Base-by-base conservation (phyloP, 2,329 filamentous ascomycete genomes). In the Rachicladosporium sp. region DNA sequence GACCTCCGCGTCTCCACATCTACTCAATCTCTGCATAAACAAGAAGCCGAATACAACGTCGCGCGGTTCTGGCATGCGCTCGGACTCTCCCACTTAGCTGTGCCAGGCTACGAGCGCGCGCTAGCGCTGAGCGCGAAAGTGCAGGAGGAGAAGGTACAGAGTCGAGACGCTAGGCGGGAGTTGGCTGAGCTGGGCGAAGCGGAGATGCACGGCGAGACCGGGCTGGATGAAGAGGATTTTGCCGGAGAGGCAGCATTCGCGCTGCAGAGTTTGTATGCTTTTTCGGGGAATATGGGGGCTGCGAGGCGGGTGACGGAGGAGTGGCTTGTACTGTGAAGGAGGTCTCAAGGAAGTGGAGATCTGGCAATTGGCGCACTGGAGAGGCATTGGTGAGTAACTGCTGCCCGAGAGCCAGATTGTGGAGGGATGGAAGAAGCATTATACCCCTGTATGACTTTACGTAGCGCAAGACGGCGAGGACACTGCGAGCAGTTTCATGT, bases 31-130 rank as follows among this genome's bases (percentile, higher is more conserved):
- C 15, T 19, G 15, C 15, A 19, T 19, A 19, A 19, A 19, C 40
- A 85, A 54, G 86, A 93, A 60, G 83, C 83, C 6, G 80, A 84
- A 53, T 93, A 81, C 63, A 93, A 93, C 52, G 69, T 87, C 35
- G 86, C 73, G 2, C 69, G 85, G 13, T 74, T 78, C 19, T 91
- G 82, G 66, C 82, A 91, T 57, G 69, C 80, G 42, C 66, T 93
- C 8, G 83, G 84, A 0, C 63, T 93, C 42, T 68, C 73, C 12
- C 77, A 84, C 54, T 63, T 93, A 21, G 86, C 87, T 0, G 64
- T 83, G 4, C 70, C 77, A 13, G 81, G 76, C 39, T 96, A 95
- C 56, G 66, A 77, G 47, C 66, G 62, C 29, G 74, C 73, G 29
- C 59, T 81, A 33, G 55, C 61, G 23, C 49, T 78, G 29, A 66